These are phyloP conservation scores for Fusarium abutilonis DNA, from an alignment of 2,329 filamentous ascomycete genomes.

Conservation along the genomic window DNA sequence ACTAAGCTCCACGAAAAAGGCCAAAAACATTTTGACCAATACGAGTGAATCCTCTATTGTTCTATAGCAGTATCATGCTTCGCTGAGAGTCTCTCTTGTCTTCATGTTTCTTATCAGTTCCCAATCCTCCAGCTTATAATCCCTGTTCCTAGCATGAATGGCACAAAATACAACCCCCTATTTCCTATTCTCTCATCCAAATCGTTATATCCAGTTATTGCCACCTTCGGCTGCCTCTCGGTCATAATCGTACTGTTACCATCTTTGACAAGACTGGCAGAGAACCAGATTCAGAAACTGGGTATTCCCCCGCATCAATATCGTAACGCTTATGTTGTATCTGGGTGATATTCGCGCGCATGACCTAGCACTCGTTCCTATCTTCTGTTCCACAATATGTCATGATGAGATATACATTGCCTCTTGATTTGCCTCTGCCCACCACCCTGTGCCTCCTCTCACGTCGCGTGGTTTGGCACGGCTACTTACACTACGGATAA, in stretches of 20 bases:
- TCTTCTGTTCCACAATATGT: conserved; percentile 10
- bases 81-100: too few species aligned
- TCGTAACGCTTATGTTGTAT: neutral
- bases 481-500: neutral
- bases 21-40: neutral
- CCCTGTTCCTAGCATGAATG: conserved; percentile 1
- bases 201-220: conserved; percentile 10
- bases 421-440: neutral
- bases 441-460: neutral
- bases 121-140: neutral
- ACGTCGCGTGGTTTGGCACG: conserved; percentile 10
- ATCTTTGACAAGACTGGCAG: neutral
- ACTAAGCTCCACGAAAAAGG: neutral
- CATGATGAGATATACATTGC: neutral
- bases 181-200: neutral
- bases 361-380: neutral
- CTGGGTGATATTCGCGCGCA: neutral
- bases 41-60: too few species aligned
- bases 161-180: conserved; percentile 19
- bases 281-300: conserved; percentile 4
- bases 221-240: neutral
- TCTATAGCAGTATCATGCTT: too few species aligned
- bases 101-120: neutral
- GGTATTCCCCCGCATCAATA: conserved; percentile 5
- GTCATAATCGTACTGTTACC: conserved; percentile 5